These are phyloP conservation scores for Botrytis fragariae DNA, from an alignment of 2,329 filamentous ascomycete species.

Conservation along the genomic window DNA sequence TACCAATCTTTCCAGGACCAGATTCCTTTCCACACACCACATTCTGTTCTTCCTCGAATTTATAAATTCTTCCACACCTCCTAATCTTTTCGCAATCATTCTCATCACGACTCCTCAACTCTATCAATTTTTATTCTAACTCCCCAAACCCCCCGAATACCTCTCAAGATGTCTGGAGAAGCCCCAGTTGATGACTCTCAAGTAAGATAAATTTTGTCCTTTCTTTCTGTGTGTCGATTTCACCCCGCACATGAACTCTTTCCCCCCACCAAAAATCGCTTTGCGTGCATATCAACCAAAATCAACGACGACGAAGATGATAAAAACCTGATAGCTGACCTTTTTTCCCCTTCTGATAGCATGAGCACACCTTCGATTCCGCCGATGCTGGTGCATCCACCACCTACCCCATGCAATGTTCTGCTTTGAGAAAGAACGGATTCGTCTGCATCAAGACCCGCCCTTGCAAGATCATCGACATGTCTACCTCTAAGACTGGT, in stretches of 20 bases:
- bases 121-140: conserved; percentile 35
- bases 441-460: conserved; percentile 98
- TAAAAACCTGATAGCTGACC: conserved; percentile 21
- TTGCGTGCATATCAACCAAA: conserved; percentile 29
- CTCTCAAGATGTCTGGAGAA: conserved; percentile 55
- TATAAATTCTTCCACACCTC: conserved; percentile 16
- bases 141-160: neutral
- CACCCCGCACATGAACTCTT: conserved; percentile 17
- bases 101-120: conserved; percentile 2
- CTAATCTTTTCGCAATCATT: conserved; percentile 18
- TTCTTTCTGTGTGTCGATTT: conserved; percentile 25
- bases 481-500: conserved; percentile 99
- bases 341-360: conserved; percentile 26
- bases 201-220: conserved; percentile 46
- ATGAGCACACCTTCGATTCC: conserved; percentile 73
- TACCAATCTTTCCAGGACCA: conserved; percentile 6
- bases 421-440: conserved; percentile 98
- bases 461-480: conserved; percentile 99
- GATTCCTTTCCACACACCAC: conserved; percentile 25
- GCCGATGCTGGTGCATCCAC: conserved; percentile 93
- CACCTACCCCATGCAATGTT: conserved; percentile 99
- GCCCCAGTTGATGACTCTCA: conserved; percentile 48
- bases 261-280: conserved; percentile 34
- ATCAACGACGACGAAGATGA: neutral
- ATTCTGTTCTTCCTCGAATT: conserved; percentile 27